Evolutionary conservation across 2,329 filamentous ascomycete genomes (phyloP), one percentile per base, ranked within the genome.

Genomic region (Eurotiales sp.): DNA sequence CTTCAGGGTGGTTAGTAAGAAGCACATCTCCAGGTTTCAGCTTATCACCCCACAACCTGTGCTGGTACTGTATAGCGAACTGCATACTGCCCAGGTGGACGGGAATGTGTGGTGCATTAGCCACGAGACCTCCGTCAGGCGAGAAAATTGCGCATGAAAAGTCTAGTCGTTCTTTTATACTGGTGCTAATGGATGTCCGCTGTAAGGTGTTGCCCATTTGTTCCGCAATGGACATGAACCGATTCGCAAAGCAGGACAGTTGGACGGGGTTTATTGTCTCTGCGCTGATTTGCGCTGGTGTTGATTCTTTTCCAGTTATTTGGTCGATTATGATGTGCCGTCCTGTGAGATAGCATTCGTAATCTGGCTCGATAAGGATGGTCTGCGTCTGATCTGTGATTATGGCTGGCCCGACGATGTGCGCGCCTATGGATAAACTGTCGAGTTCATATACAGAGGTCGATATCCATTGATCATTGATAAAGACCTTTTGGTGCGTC

Each of bases 321-420:
- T 90, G 79, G 58, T 92, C 87, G 61, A 95, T 88, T 5, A 95
- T 78, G 3, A 95, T 87, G 59, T 95, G 89, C 0, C 88, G 92
- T 55, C 87, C 77, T n/a, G 91, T 83, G 29, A 92, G 76, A 11
- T 90, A 66, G 0, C 62, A 86, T 84, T 58, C 87, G 82, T 0
- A 90, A 7, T 88, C 87, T 63, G 88, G 89, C 61, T 88, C 59
- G 3, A 77, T 65, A 4, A 77, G 61, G 14, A 77, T 72, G 0
- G 73, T 77, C 50, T 77, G 74, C 1, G 73, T 77, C 36, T 71
- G 63, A 56, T 77, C 66, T 22, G 67, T 61, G 12, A 66, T 66
- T 54, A 50, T 55, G 14, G 60, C 60, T 3, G 61, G 61, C 8
- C 61, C 61, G 0, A 87, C 74, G 50, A 93, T 75, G n/a, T 81